Evolutionary conservation across 345 rosid genomes (phyloP), one percentile per base, ranked within the genome.

Genomic region (Arabis hirsuta): DNA sequence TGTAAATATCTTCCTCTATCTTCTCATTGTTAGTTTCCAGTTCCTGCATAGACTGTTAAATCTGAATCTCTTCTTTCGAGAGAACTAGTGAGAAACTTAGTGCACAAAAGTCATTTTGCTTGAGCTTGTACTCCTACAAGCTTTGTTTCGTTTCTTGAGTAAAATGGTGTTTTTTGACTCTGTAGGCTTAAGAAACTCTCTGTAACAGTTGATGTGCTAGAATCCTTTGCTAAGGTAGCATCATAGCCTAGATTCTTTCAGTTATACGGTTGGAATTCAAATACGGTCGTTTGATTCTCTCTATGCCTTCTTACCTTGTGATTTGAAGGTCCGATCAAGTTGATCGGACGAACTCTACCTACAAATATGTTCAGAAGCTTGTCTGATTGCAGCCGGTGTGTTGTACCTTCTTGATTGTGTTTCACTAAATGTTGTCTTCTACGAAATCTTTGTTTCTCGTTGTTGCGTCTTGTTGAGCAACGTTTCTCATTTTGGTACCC

Each of bases 1-100:
- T 71, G 98, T 92, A 84, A 22, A 76, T 72, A 52, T 68, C 60
- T 16, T 34, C 10, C 14, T 61, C 48, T 71, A 16, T 43, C 57
- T 46, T 43, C n/a, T 48, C 54, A 24, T 57, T 53, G 16, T 44
- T 54, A 54, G 50, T 26, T 58, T 55, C 22, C 29, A 62, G 38
- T n/a, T 54, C 10, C 12, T 65, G 29, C 7, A 46, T 46, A 55
- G 38, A 12, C 59, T 62, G 3, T 72, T 6, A 6, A 43, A 65
- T 55, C 50, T 38, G 50, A 64, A 62, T 8, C 31, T 61, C 3
- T 41, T 6, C 16, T 16, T 71, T 14, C 38, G 76, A 72, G 55
- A 54, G n/a, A 32, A 6, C 20, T 71, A 27, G 59, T 26, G 48
- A 58, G 58, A 50, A 60, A 71, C 44, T 7, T 44, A 62, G 24